phyloP scores from a whole-genome alignment of 2,329 filamentous ascomycete species.

The Parastagonospora nodorum region DNA sequence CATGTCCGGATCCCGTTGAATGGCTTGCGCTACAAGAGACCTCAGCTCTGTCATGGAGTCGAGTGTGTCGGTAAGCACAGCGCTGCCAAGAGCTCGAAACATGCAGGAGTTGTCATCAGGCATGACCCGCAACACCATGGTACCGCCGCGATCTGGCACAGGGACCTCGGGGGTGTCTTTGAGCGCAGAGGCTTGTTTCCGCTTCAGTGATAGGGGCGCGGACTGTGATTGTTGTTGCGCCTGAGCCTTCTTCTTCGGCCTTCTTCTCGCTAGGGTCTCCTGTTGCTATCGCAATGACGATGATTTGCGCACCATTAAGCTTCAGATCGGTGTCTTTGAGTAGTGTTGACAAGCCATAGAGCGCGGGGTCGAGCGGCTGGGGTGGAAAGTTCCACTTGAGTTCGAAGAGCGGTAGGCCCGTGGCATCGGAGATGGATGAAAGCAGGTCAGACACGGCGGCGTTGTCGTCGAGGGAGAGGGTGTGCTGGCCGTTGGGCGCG shows the following conservation, averaged over 20 bases:
- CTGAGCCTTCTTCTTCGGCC: conserved; percentile 19
- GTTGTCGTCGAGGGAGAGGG: conserved; percentile 69
- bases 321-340: conserved; percentile 64
- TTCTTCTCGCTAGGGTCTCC: conserved; percentile 33
- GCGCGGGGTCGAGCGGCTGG: conserved; percentile 66
- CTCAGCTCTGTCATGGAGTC: conserved; percentile 75
- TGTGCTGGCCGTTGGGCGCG: conserved; percentile 73
- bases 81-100: conserved; percentile 85
- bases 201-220: conserved; percentile 48
- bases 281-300: conserved; percentile 59
- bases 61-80: conserved; percentile 68
- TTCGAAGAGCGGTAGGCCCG: conserved; percentile 69
- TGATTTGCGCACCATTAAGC: conserved; percentile 71
- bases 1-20: conserved; percentile 71
- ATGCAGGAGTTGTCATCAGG: conserved; percentile 95
- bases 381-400: conserved; percentile 87
- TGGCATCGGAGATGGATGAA: conserved; percentile 65
- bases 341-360: conserved; percentile 55
- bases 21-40: conserved; percentile 76
- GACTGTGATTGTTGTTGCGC: conserved; percentile 17
- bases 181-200: conserved; percentile 51
- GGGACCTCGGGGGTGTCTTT: conserved; percentile 67
- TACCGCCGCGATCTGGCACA: conserved; percentile 61
- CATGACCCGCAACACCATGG: conserved; percentile 84
- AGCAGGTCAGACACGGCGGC: conserved; percentile 69